Evolutionary conservation across 1,284 basidiomycete genomes (phyloP), one percentile per base, ranked within the genome.

Genomic region (Flammula alnicola): DNA sequence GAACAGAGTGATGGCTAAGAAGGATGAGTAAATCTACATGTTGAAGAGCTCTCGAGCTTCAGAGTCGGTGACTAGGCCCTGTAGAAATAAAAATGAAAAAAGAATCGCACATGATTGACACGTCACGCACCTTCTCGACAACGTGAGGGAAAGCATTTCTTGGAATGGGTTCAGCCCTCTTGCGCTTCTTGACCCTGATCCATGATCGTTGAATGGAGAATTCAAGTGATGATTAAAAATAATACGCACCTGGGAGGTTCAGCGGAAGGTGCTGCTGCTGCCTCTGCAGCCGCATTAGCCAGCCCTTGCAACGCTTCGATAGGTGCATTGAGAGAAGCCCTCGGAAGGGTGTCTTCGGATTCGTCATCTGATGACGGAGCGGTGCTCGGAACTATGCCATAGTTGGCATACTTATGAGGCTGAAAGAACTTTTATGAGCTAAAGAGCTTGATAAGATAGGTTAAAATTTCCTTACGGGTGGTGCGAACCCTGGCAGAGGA

Each of bases 261-360:
- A 35, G 71, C 60, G 33, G 73, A 72, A 2, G 90, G 81, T 2
- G 79, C 88, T 3, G 90, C 88, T 1, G 94, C 93, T 2, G 93
- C 91, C 67, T 95, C 93, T 19, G 92, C 94, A 4, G 93, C 93
- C 2, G 93, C 93, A 65, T 96, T 95, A 10, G 93, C 94, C 36
- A 96, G 76, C 2, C 93, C 92, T 64, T 96, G 91, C 26, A 96
- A 74, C 4, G 94, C 94, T 65, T 96, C 93, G 51, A 96, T 96
- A 1, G 94, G 94, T 0, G 94, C 93, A 54, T 90, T 92, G 55
- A 95, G 74, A 27, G 87, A 83, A 20, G 88, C 81, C 30, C 91
- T 80, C 11, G 91, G 88, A 4, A 94, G 73, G 0, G 91, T 88
- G 52, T 93, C 91, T 60, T 94, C 92, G 1, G 89, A 89, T 63